Evolutionary conservation across 371 early-diverging fungal species (phyloP), one percentile per base, ranked within the genome.

Genomic region (Actinomucor elegans): DNA sequence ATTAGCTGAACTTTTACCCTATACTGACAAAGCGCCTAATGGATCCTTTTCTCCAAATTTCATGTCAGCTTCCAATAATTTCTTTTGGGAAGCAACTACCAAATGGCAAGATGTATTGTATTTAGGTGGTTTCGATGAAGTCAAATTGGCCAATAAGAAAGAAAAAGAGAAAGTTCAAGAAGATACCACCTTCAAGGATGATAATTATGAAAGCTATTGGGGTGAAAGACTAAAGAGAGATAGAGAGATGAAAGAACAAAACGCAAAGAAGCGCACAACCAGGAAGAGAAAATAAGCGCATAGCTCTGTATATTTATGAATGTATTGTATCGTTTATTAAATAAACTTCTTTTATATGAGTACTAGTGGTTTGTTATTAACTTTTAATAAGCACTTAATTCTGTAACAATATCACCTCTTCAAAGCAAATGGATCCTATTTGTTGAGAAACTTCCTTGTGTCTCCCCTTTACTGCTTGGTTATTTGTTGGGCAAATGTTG

Each of bases 151-250:
- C 12, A 38, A 37, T 12, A 32, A 21, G 12, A 4, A 26, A 23
- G 29, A 29, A 23, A 24, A 23, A 42, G 10, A 4, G 2, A 34
- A 24, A 12, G 18, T 33, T 7, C 23, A 32, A 15, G 31, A 27
- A 21, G 44, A 33, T 18, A 11, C 20, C 15, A 37, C 18, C 0
- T 57, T 57, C 14, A 57, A 57, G 24, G 57, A 57, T 14, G 57
- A 57, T 4, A 49, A 57, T n/a, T 57, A 57, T 18, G 57, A 57
- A 49, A 36, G n/a, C n/a, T 57, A 57, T 17, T 57, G 51, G 50
- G 50, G 57, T 2, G 57, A 49, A 12, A 34, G 50, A 11, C 10
- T 57, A 3, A 36, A 50, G 31, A 35, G 28, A n/a, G 34, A 43
- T 18, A 43, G n/a, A 14, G 14, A 41, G 26, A 3, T 5, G 7